Evolutionary conservation across 148 eudicot genomes (phyloP).

Genomic region (Diospyros kaki): DNA sequence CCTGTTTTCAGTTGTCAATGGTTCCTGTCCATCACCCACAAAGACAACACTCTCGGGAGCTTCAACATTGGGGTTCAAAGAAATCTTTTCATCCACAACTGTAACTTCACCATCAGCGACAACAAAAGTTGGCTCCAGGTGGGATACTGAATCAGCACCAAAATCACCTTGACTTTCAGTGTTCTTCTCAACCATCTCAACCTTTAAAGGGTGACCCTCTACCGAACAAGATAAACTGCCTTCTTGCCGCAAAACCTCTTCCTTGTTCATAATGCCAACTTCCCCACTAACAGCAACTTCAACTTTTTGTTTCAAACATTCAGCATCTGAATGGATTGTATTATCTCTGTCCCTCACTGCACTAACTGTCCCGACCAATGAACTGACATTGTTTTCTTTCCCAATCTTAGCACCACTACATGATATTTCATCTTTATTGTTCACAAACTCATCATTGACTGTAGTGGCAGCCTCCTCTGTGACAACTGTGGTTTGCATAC

Average conservation of each 20-base stretch:
- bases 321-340: conserved; percentile 7
- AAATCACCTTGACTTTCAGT: conserved; percentile 10
- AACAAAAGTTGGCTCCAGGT: neutral
- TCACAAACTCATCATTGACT: neutral
- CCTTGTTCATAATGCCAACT: conserved; percentile 11
- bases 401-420: conserved; percentile 11
- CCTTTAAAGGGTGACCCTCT: conserved; percentile 14
- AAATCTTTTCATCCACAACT: neutral
- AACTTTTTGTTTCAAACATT: conserved; percentile 9
- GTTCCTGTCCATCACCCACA: neutral
- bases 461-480: neutral
- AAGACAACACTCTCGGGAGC: conserved; percentile 3
- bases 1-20: conserved; percentile 2
- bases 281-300: conserved; percentile 18
- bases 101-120: neutral
- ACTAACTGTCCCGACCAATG: neutral
- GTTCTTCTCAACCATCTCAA: conserved; percentile 8
- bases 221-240: conserved; percentile 7
- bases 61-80: neutral
- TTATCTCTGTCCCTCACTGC: conserved; percentile 5
- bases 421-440: neutral
- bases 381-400: neutral
- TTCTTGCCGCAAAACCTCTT: conserved; percentile 5
- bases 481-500: conserved; percentile 9
- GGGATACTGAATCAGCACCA: neutral